Conservation (phyloP, 768 basidiomycete species). For the Lactifluus echinatus region DNA sequence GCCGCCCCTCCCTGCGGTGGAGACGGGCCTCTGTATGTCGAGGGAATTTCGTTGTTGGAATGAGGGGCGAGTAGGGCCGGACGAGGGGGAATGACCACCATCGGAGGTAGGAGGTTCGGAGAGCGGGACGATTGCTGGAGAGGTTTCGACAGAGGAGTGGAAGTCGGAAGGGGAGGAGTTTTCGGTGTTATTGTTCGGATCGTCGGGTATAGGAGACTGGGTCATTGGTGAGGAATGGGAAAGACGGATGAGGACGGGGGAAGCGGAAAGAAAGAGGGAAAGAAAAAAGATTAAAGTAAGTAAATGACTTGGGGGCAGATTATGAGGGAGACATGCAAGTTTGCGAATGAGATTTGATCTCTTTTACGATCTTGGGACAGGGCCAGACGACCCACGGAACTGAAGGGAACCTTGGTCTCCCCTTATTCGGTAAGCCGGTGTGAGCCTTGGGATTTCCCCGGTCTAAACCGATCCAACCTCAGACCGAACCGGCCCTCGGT, state of each 20-base stretch:
- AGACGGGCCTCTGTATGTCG: slow-evolving; percentile 15
- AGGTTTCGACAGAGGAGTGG: slow-evolving; percentile 18
- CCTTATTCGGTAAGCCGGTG: slow-evolving; percentile 13
- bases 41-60: slow-evolving; percentile 15
- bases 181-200: slow-evolving; percentile 10
- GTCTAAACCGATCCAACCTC: not conserved
- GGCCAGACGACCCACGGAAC: slow-evolving; percentile 13
- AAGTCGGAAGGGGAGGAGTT: slow-evolving; percentile 19
- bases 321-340: slow-evolving; percentile 18
- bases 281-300: slow-evolving; percentile 6
- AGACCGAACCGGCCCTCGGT: not conserved
- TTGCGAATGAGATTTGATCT: slow-evolving; percentile 12
- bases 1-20: slow-evolving; percentile 17
- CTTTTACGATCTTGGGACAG: slow-evolving; percentile 18
- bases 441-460: slow-evolving; percentile 11
- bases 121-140: slow-evolving; percentile 15
- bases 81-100: slow-evolving; percentile 13
- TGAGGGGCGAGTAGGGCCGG: slow-evolving; percentile 5
- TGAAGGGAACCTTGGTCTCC: slow-evolving; percentile 9
- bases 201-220: slow-evolving; percentile 16
- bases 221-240: slow-evolving; percentile 5
- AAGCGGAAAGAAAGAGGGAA: not conserved
- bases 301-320: slow-evolving; percentile 6
- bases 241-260: not conserved
- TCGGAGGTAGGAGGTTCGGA: slow-evolving; percentile 7